A percentile compares a stretch with the other conserved stretches of the same genome.
Evolutionary conservation across 257 asterid genomes (phyloP).

Genomic region (Plantago ovata): DNA sequence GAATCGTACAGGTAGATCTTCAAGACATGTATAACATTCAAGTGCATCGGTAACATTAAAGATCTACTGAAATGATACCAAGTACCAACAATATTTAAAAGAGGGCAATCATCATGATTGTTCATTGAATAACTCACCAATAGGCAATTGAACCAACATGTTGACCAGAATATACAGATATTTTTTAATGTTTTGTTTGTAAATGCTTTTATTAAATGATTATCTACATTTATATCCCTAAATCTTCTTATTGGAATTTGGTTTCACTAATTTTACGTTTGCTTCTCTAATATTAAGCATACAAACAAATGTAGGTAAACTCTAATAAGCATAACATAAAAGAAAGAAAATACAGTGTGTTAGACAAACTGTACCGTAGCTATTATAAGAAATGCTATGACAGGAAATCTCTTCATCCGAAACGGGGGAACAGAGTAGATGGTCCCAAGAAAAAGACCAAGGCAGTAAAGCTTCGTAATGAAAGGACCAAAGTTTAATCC

Average conservation of each 20-base stretch:
- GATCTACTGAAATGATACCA: not conserved
- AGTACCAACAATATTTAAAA: not conserved
- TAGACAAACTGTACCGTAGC: conserved; percentile 65
- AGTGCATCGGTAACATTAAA: not conserved
- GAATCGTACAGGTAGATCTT: not conserved
- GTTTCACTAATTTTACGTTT: no score
- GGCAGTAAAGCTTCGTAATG: conserved; percentile 77
- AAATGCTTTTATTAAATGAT: no score
- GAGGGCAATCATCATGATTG: not conserved
- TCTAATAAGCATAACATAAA: no score
- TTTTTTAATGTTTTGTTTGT: no score
- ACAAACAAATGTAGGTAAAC: no score
- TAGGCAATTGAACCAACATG: not conserved
- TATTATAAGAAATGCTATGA: conserved; percentile 82
- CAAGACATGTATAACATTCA: not conserved
- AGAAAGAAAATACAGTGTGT: not conserved
- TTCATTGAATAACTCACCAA: not conserved
- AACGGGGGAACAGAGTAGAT: conserved; percentile 97
- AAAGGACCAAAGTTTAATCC: conserved; percentile 86
- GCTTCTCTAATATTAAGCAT: no score
- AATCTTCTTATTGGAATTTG: no score
- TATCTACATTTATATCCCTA: no score
- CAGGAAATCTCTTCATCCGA: conserved; percentile 84
- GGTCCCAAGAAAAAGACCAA: conserved; percentile 93
- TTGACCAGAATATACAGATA: not conserved